Percentiles rank a stretch among this genome's conserved stretches.
Conservation (phyloP, 768 basidiomycete species). For the Pisolithus microcarpus region DNA sequence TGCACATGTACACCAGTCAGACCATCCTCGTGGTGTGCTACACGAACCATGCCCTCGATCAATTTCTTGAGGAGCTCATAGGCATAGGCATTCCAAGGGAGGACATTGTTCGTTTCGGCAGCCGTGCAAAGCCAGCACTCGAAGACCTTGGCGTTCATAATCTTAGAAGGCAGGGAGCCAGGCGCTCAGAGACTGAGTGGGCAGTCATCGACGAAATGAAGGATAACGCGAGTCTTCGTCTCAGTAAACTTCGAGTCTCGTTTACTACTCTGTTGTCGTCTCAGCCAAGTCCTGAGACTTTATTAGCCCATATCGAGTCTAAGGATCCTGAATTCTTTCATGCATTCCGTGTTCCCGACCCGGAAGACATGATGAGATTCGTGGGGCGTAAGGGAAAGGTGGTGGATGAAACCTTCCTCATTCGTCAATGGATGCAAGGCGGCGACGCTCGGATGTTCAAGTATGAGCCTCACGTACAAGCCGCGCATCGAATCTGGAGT, state of each 20-base stretch:
- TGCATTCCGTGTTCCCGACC: slow-evolving; percentile 38
- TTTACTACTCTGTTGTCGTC: slow-evolving; percentile 25
- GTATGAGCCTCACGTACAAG: slow-evolving; percentile 14
- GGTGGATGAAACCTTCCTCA: slow-evolving; percentile 34
- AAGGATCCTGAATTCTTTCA: slow-evolving; percentile 38
- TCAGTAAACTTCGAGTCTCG: slow-evolving; percentile 16
- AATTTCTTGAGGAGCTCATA: slow-evolving; percentile 58
- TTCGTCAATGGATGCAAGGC: slow-evolving; percentile 42
- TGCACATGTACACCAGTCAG: slow-evolving; percentile 42
- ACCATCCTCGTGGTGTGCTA: slow-evolving; percentile 65
- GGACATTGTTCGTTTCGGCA: slow-evolving; percentile 50
- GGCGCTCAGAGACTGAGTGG: slow-evolving; percentile 33
- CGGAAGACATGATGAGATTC: slow-evolving; percentile 37
- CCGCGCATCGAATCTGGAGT: slow-evolving; percentile 30
- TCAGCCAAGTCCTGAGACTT: slow-evolving; percentile 17
- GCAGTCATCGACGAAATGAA: slow-evolving; percentile 35
- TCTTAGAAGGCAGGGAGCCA: slow-evolving; percentile 18
- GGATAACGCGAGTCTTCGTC: slow-evolving; percentile 4
- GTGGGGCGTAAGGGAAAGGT: slow-evolving; percentile 36
- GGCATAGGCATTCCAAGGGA: slow-evolving; percentile 46
- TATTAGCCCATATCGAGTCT: slow-evolving; percentile 46
- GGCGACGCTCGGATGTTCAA: slow-evolving; percentile 38
- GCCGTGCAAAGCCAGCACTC: slow-evolving; percentile 46
- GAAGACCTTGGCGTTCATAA: slow-evolving; percentile 40
- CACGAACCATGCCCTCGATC: slow-evolving; percentile 70